Base-by-base conservation (phyloP, 176 grass and related monocot species). In the Echinochloa phyllopogon region DNA sequence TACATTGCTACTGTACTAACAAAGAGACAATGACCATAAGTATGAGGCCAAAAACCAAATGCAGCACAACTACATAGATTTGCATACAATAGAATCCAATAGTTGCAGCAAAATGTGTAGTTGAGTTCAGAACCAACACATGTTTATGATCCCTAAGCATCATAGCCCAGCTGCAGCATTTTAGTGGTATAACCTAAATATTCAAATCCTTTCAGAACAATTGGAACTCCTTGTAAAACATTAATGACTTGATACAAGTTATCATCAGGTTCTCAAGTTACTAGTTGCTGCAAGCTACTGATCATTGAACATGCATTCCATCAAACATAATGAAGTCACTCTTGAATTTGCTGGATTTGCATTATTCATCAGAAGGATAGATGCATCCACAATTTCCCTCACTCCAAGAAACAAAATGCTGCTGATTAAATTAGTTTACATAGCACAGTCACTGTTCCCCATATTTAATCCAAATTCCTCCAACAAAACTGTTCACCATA, bases 61-160 rank as follows among this genome's bases (percentile, higher is more conserved):
- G 65, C 36, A 56, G 60, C 6, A 65, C 20, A 88, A 58, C 39
- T 47, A 58, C 37, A 57, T 75, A 89, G 48, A 74, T 80, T 56
- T 73, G 18, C 50, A 83, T 69, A 76, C 11, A 66, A 66, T 25
- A 84, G 48, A 73, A 85, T 6, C 29, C 49, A 16, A 8, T 2
- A 33, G 29, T 33, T 33, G 29, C 29, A 33, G 71, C 29, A 18
- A 16, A 77, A 67, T 82, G 43, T 59, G 2, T 23, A 59, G 37
- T 47, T 14, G 38, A 75, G 39, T 67, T 82, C 12, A 61, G 21
- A 76, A 87, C 36, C 71, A 23, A 37, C 66, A 51, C 38, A 52
- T 57, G 11, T 37, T 45, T 47, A 63, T 49, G 21, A 85, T 18
- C 45, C 47, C 21, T 57, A 5, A 13, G 41, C 49, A 68, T 67